phyloP scores from a whole-genome alignment of 805 yeast species.

The Ogataea nakhonphanomensis region DNA sequence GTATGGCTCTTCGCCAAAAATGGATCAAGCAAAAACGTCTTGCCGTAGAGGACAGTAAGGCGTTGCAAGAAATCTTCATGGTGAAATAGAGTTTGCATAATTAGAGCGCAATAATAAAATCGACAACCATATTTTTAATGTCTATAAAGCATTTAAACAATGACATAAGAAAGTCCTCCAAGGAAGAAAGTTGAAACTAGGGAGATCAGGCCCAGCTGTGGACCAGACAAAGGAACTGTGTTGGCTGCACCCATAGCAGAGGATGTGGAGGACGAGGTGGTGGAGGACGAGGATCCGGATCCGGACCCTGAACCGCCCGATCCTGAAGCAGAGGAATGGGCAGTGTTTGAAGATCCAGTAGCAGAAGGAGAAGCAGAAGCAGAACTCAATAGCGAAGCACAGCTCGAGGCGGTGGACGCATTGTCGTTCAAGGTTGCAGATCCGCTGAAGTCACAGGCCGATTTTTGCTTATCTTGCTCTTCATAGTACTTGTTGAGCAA shows the following conservation, averaged over 20 bases:
- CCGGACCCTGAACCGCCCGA: constrained; percentile 13
- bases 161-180: constrained; percentile 42
- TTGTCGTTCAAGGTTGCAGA: constrained; percentile 53
- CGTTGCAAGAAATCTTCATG: constrained; percentile 92
- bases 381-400: constrained; percentile 46
- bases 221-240: constrained; percentile 13
- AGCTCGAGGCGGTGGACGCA: constrained; percentile 39
- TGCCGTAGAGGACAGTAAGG: constrained; percentile 84
- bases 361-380: constrained; percentile 41
- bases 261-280: constrained; percentile 27
- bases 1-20: constrained; percentile 73
- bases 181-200: constrained; percentile 37
- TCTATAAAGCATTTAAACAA: constrained; percentile 18
- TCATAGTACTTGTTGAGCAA: constrained; percentile 62
- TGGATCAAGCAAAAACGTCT: constrained; percentile 91
- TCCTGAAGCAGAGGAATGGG: constrained; percentile 16
- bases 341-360: constrained; percentile 20
- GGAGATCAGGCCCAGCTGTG: constrained; percentile 33
- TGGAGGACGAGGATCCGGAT: constrained; percentile 15
- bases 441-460: constrained; percentile 72
- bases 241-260: constrained; percentile 25
- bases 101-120: constrained; percentile 6
- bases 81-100: constrained; percentile 34
- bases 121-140: constrained; percentile 2
- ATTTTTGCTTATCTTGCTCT: constrained; percentile 38